Conservation (phyloP, 306 rosid species). For the Styphnolobium japonicum region DNA sequence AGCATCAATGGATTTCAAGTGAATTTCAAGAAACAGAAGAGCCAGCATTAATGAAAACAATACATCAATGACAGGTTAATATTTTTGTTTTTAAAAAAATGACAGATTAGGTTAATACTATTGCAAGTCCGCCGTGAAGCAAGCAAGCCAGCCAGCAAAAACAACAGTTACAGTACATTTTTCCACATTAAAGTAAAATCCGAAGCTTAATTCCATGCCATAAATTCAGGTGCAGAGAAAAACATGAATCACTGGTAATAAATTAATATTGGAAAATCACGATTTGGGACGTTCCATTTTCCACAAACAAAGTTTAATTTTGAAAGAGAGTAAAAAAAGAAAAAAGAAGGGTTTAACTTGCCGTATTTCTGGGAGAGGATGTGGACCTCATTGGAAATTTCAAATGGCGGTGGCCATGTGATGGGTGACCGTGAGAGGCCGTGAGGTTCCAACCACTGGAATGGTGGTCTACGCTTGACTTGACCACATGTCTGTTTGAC, state of each 20-base stretch:
- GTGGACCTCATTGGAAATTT: slow-evolving; percentile 63
- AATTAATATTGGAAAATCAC: too few relatives aligned
- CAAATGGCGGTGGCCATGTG: slow-evolving; percentile 74
- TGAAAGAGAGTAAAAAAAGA: background rate
- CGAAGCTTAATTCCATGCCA: too few relatives aligned
- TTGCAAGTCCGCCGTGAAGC: too few relatives aligned
- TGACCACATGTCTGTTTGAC: too few relatives aligned
- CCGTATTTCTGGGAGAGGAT: slow-evolving; percentile 63
- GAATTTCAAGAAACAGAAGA: slow-evolving; percentile 6
- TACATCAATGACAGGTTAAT: background rate
- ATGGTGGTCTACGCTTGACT: too few relatives aligned
- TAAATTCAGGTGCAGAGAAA: too few relatives aligned
- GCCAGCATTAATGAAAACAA: background rate
- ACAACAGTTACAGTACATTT: too few relatives aligned
- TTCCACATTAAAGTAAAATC: too few relatives aligned
- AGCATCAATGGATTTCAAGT: background rate
- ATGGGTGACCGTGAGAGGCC: background rate
- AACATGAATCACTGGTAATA: too few relatives aligned
- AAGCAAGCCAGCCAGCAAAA: too few relatives aligned
- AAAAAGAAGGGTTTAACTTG: slow-evolving; percentile 48
- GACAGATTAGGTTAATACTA: background rate
- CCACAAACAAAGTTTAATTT: background rate
- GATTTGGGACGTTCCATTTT: background rate
- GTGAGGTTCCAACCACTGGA: too few relatives aligned
- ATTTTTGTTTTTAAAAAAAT: background rate